These are phyloP conservation scores for Candida ponderosae DNA, from an alignment of 805 yeast species.

Conservation along the genomic window DNA sequence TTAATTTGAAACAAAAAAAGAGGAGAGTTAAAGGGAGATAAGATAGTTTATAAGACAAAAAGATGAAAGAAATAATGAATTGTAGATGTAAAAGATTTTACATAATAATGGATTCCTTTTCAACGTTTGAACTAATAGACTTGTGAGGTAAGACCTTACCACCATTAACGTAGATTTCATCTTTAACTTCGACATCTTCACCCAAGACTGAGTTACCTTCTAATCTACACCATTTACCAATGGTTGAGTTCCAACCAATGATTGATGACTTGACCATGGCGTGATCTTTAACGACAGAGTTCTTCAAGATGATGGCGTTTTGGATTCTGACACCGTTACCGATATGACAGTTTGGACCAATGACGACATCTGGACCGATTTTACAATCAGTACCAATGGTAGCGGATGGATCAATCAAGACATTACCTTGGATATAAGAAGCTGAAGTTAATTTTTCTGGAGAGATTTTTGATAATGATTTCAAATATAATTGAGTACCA, in stretches of 20 bases:
- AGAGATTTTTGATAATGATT: constrained; percentile 74
- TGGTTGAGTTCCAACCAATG: constrained; percentile 98
- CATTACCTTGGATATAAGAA: constrained; percentile 80
- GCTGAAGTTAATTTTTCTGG: constrained; percentile 65
- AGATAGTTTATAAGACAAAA: not conserved
- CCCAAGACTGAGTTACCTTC: constrained; percentile 97
- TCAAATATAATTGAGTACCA: constrained; percentile 89
- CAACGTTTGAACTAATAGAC: constrained; percentile 91
- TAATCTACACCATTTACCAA: constrained; percentile 98
- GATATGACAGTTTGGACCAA: constrained; percentile 92
- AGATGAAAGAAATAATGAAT: not conserved
- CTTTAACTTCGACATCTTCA: constrained; percentile 97
- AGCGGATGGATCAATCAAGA: constrained; percentile 90
- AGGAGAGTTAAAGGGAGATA: constrained; percentile 3
- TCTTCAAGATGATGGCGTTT: constrained; percentile 86
- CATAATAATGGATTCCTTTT: constrained; percentile 98
- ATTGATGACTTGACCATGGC: constrained; percentile 97
- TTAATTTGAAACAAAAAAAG: constrained; percentile 3
- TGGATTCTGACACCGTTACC: constrained; percentile 99
- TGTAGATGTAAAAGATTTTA: constrained; percentile 26
- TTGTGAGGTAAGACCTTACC: constrained; percentile 99
- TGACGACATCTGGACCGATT: constrained; percentile 96
- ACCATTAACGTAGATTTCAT: constrained; percentile 98
- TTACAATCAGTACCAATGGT: constrained; percentile 86
- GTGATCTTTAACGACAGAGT: constrained; percentile 91